Percentiles rank a stretch among this genome's conserved stretches.
Conservation (phyloP, 352 stramenopile genomes). For the Phytophthora foliorum region DNA sequence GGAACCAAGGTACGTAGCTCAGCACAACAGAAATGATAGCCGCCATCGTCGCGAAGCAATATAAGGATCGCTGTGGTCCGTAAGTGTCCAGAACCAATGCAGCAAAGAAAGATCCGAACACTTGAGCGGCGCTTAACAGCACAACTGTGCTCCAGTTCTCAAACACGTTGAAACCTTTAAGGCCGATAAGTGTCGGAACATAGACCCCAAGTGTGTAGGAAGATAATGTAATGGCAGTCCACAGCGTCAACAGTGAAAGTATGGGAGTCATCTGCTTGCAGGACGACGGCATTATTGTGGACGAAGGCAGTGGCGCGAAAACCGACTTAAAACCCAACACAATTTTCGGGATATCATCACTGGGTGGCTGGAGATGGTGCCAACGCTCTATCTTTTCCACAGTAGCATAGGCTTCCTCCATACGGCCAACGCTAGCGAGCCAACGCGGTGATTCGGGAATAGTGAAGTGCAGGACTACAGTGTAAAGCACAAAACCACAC, state of each 20-base stretch:
- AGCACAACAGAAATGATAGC: slow-evolving; percentile 10
- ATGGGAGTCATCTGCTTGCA: slow-evolving; percentile 1
- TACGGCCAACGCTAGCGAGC: slow-evolving; percentile 34
- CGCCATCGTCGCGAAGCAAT: slow-evolving; percentile 2
- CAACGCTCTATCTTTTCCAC: slow-evolving; percentile 39
- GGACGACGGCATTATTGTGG: not conserved
- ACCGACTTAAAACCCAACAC: too few relatives aligned
- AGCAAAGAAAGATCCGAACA: slow-evolving; percentile 21
- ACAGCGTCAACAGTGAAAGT: slow-evolving; percentile 37
- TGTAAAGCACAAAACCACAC: slow-evolving; percentile 27
- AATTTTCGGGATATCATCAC: not conserved
- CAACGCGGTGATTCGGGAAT: slow-evolving; percentile 47
- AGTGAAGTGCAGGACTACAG: slow-evolving; percentile 12
- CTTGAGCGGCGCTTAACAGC: slow-evolving; percentile 23
- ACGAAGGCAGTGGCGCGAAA: not conserved
- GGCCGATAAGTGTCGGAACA: slow-evolving; percentile 37
- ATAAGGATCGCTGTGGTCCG: slow-evolving; percentile 6
- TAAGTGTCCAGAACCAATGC: slow-evolving; percentile 20
- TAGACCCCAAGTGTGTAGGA: slow-evolving; percentile 39
- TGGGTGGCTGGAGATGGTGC: not conserved
- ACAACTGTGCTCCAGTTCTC: slow-evolving; percentile 20
- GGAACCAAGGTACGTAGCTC: slow-evolving; percentile 17
- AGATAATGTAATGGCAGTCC: slow-evolving; percentile 36
- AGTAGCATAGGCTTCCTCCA: slow-evolving; percentile 29
- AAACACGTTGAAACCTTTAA: slow-evolving; percentile 38